Conservation (phyloP, 495 filamentous ascomycete genomes). For the Podospora pseudocomata region DNA sequence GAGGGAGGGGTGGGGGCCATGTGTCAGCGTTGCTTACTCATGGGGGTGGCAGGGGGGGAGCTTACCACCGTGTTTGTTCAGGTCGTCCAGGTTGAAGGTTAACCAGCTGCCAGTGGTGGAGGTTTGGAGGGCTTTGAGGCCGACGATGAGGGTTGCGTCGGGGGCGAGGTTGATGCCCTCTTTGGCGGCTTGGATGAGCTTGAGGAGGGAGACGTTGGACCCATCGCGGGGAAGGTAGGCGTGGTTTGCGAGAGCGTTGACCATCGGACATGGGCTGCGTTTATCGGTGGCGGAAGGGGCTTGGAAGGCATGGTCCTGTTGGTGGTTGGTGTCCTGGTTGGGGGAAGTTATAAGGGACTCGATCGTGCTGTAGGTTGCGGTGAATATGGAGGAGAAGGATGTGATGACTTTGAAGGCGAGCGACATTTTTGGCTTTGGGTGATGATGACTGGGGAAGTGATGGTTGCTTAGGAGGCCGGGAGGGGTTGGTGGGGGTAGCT, state of each 20-base stretch:
- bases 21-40: neutral
- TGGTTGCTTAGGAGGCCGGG: neutral
- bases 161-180: slow-evolving; percentile 30
- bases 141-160: slow-evolving; percentile 21
- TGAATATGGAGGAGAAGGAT: neutral
- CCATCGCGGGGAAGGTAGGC: slow-evolving; percentile 54
- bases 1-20: too few species aligned
- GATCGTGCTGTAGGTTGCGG: neutral
- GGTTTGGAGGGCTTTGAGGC: slow-evolving; percentile 24
- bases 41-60: neutral
- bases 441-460: neutral
- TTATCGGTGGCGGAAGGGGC: neutral
- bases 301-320: neutral
- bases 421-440: neutral
- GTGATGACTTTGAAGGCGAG: neutral
- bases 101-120: slow-evolving; percentile 27
- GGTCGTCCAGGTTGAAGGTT: slow-evolving; percentile 32
- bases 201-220: slow-evolving; percentile 30
- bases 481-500: neutral
- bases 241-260: slow-evolving; percentile 58
- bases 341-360: neutral
- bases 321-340: neutral
- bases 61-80: slow-evolving; percentile 27
- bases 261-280: slow-evolving; percentile 48
- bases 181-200: slow-evolving; percentile 23